phyloP scores from a whole-genome alignment of 768 basidiomycete genomes.

The Sporobolomyces pararoseus region DNA sequence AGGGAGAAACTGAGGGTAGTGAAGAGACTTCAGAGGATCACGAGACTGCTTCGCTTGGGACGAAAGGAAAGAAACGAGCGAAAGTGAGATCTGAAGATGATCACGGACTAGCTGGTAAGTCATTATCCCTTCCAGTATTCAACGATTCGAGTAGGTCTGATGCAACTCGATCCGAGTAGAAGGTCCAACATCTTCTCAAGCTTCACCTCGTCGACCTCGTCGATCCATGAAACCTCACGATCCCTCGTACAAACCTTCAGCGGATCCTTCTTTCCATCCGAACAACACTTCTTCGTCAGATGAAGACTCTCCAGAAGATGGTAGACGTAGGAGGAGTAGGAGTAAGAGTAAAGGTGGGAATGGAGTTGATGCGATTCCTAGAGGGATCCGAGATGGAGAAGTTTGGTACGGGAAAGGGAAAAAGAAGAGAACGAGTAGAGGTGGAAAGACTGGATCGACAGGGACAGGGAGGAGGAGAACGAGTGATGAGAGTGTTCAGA shows the following conservation, averaged over 20 bases:
- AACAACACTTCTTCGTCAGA: slow-evolving; percentile 10
- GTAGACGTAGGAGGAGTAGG: slow-evolving; percentile 11
- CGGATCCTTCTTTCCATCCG: slow-evolving; percentile 25
- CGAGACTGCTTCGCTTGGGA: not conserved
- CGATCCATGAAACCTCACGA: slow-evolving; percentile 18
- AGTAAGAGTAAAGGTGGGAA: slow-evolving; percentile 28
- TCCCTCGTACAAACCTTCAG: slow-evolving; percentile 14
- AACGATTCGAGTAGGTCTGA: no score
- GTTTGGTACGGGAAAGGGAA: slow-evolving; percentile 36
- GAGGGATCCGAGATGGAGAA: slow-evolving; percentile 29
- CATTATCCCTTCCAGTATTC: not conserved
- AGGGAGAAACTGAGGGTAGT: slow-evolving; percentile 23
- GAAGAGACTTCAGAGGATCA: slow-evolving; percentile 25
- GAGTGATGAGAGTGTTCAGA: slow-evolving; percentile 13
- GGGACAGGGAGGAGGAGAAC: not conserved
- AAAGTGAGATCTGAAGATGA: slow-evolving; percentile 27
- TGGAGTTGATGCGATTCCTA: slow-evolving; percentile 24
- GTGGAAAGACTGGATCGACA: not conserved
- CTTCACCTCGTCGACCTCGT: slow-evolving; percentile 13
- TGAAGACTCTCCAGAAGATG: slow-evolving; percentile 4
- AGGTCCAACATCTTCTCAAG: not conserved
- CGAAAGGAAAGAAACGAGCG: slow-evolving; percentile 23
- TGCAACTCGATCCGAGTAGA: not conserved
- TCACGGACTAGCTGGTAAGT: not conserved
- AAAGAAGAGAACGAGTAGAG: slow-evolving; percentile 27